Percentiles rank a stretch among this genome's conserved stretches.
phyloP scores from a whole-genome alignment of 768 basidiomycete genomes.

The Hemileccinum rubropunctum region DNA sequence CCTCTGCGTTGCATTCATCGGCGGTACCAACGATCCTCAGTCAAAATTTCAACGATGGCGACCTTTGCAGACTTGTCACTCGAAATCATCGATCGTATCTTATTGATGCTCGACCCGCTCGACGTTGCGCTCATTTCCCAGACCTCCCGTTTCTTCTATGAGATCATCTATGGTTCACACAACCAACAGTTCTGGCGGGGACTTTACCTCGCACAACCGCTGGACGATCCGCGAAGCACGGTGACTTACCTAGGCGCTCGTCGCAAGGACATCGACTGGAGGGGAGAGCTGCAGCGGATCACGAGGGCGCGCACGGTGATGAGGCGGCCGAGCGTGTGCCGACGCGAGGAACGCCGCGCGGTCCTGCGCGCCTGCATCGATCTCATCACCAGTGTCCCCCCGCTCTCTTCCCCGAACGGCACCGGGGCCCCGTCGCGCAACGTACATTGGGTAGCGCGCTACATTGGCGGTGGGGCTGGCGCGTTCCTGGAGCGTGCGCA shows the following conservation, averaged over 20 bases:
- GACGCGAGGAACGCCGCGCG: constrained; percentile 40
- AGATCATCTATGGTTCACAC: constrained; percentile 49
- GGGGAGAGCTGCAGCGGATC: constrained; percentile 48
- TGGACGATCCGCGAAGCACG: constrained; percentile 63
- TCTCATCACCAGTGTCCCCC: constrained; percentile 43
- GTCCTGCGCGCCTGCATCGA: constrained; percentile 51
- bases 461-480: constrained; percentile 37
- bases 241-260: constrained; percentile 33
- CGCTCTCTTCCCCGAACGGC: constrained; percentile 28
- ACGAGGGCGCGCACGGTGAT: constrained; percentile 54
- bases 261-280: constrained; percentile 48
- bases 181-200: constrained; percentile 51
- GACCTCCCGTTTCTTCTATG: constrained; percentile 42
- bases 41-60: neutral
- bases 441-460: constrained; percentile 47
- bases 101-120: constrained; percentile 56
- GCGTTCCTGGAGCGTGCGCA: constrained; percentile 40
- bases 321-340: constrained; percentile 31
- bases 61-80: constrained; percentile 44
- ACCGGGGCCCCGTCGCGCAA: constrained; percentile 43
- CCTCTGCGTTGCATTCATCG: neutral
- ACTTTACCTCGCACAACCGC: constrained; percentile 58
- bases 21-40: neutral
- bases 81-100: constrained; percentile 59
- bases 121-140: constrained; percentile 55